Evolutionary conservation across 2,329 filamentous ascomycete species (phyloP), one percentile per base, ranked within the genome.

Genomic region (Tolypocladium ophioglossoides): DNA sequence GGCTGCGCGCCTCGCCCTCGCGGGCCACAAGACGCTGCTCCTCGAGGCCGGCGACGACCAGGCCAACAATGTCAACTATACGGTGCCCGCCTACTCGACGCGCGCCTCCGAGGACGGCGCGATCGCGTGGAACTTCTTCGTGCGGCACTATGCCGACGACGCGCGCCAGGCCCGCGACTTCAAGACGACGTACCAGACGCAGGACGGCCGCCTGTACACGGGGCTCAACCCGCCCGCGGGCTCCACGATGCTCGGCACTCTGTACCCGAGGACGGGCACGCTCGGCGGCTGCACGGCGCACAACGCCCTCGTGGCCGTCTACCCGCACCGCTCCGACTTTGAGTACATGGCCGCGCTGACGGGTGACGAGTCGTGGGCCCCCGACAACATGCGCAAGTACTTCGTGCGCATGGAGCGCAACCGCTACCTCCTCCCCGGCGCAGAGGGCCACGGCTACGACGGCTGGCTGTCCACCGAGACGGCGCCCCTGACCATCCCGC

Each of bases 11-110:
- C 74, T 85, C 27, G 82, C 82, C 8, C 67, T 80, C 37, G 79
- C 79, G 22, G 82, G 82, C 41, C 75, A 78, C 69, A 79, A 75
- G 59, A 79, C 79, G 4, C 74, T 85, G 9, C 72, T 85, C 11
- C 75, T 85, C 52, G 82, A 85, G 59, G 82, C 81, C 8, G 82
- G 81, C 50, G 77, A 81, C 54, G 82, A 85, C 59, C 74, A 83
- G 59, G 76, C 74, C 40, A 69, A 48, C 50, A 64, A 65, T 24
- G 65, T 70, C 56, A 75, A 79, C 61, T 76, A 80, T 57, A 74
- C 77, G 11, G 74, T 83, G 6, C 80, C 82, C 8, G 75, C 78
- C 2, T 74, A 49, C 51, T 56, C 56, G 24, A 49, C 52, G 8
- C 39, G 39, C 18, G 74, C 77, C 2, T 80, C 78, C 12, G 78